Evolutionary conservation across 139 green algal species (phyloP).

Genomic region (Choricystis sp.): DNA sequence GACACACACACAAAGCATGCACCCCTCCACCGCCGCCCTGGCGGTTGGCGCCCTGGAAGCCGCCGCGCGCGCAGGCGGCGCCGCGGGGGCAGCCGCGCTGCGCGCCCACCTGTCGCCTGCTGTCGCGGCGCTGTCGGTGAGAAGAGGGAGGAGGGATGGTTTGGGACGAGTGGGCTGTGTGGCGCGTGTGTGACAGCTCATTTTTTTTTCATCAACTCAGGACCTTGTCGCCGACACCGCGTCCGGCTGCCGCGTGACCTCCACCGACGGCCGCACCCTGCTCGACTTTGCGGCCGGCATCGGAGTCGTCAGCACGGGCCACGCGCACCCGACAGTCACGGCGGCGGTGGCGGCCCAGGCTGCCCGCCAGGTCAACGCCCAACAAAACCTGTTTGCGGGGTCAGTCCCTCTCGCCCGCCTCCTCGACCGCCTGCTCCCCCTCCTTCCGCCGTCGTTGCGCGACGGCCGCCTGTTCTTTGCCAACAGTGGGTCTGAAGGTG

Average conservation of each 20-base stretch:
- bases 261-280: constrained; percentile 35
- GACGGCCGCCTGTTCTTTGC: constrained; percentile 34
- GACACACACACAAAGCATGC: no score
- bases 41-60: no score
- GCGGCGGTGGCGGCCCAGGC: constrained; percentile 58
- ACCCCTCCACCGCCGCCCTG: no score
- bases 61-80: no score
- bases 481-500: constrained; percentile 51
- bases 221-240: constrained; percentile 38
- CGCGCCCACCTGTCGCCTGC: constrained; percentile 16
- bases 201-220: constrained; percentile 18
- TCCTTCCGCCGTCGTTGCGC: no score
- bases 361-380: constrained; percentile 43
- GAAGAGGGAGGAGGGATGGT: background rate
- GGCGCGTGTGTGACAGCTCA: background rate
- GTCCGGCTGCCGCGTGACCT: constrained; percentile 44
- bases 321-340: constrained; percentile 68
- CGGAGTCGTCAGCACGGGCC: constrained; percentile 53
- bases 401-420: constrained; percentile 21
- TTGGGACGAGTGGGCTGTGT: background rate
- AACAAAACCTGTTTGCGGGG: constrained; percentile 61
- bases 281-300: constrained; percentile 65
- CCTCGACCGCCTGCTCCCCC: constrained; percentile 28
- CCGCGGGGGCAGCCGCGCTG: no score
- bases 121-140: constrained; percentile 13